These are phyloP conservation scores for Rutidosis leptorrhynchoides DNA, from an alignment of 129 eudicot genomes.

Conservation along the genomic window DNA sequence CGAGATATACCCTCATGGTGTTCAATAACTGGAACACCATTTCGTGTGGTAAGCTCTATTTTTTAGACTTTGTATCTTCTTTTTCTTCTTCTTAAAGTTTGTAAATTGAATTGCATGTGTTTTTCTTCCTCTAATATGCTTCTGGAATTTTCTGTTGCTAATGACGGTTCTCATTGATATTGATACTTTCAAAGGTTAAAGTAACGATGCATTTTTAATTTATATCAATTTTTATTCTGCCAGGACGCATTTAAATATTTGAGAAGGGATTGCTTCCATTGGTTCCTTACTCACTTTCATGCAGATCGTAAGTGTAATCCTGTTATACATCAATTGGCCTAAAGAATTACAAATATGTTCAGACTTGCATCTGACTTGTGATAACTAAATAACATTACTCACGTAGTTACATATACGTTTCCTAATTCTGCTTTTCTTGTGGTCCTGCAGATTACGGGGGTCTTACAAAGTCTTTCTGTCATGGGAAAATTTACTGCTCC, in stretches of 20 bases:
- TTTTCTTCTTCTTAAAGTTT: background rate
- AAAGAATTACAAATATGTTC: background rate
- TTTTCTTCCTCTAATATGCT: background rate
- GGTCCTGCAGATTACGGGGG: slow-evolving; percentile 80
- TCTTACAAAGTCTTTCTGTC: slow-evolving; percentile 74
- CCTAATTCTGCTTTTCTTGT: background rate
- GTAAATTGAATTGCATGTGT: background rate
- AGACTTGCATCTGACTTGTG: background rate
- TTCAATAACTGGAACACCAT: slow-evolving; percentile 69
- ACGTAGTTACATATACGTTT: background rate
- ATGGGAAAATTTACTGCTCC: slow-evolving; percentile 87
- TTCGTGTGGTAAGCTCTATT: slow-evolving; percentile 69
- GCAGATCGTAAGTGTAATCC: slow-evolving; percentile 69
- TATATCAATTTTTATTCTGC: slow-evolving; percentile 15
- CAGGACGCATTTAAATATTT: slow-evolving; percentile 92
- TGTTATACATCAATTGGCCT: background rate
- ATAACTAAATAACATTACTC: background rate
- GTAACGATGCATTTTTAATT: slow-evolving; percentile 8
- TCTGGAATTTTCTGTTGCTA: background rate
- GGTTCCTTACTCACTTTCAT: slow-evolving; percentile 97
- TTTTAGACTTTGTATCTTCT: slow-evolving; percentile 14
- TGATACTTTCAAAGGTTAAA: background rate
- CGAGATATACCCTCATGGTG: slow-evolving; percentile 85
- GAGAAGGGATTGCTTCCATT: slow-evolving; percentile 79
- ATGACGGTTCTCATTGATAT: background rate